Base-by-base conservation (phyloP, 1,284 basidiomycete genomes). In the Flammula alnicola region DNA sequence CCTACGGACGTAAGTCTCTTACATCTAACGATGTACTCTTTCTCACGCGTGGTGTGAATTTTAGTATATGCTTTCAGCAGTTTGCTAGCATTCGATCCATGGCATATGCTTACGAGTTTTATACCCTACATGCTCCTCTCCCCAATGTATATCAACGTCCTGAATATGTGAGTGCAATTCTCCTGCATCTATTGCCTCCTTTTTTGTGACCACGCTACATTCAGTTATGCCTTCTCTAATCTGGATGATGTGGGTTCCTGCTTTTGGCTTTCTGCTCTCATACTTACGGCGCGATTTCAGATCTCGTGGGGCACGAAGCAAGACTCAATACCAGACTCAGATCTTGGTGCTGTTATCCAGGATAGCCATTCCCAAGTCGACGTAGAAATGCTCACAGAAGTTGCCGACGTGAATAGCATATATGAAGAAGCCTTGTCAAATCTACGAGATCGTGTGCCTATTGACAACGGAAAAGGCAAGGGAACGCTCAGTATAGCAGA, bases 261-360 rank as follows among this genome's bases (percentile, higher is more conserved):
- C n/a, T n/a, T n/a, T n/a, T n/a, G n/a, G 79, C n/a, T 14, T 17
- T 29, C 37, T 29, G 27, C 10, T 22, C 19, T 35, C 25, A 5
- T 31, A 39, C 22, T 39, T 0, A 47, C 22, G 35, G 30, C 35
- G 37, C 32, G n/a, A 36, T 38, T 35, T 3, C 56, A 88, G 86
- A 89, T 91, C 43, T 91, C 89, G 19, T 94, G 93, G 93, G 93
- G 93, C 7, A 95, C 93, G 7, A 95, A 95, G 68, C 90, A 91
- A 78, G 85, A 87, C 63, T 74, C 77, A 19, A 69, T 78, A 37
- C 73, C 81, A 11, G 85, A 87, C 41, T 77, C 80, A 0, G 92
- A 95, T 62, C 82, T 95, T 19, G 93, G 92, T 19, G 82, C 83
- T 2, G 89, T 93, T 39, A 80, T 87, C 19, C 88, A 91, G 63